Conservation (phyloP, 2,329 filamentous ascomycete species). For the Cordyceps cicadae region DNA sequence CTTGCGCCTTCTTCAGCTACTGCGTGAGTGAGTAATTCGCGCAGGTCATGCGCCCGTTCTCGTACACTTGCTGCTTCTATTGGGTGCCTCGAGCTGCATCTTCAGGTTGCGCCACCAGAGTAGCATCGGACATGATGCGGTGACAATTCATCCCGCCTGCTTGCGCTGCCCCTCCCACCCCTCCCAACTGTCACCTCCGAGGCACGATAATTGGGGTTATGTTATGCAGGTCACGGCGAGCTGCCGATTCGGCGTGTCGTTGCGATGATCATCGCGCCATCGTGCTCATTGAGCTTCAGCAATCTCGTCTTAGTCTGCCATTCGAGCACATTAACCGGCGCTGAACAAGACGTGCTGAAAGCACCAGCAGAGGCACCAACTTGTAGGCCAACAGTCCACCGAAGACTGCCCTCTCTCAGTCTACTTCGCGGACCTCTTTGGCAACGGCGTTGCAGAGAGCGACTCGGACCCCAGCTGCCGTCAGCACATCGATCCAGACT, state of each 20-base stretch:
- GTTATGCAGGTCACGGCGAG: background rate
- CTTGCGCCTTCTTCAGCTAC: background rate
- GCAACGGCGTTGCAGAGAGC: constrained; percentile 65
- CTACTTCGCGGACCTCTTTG: constrained; percentile 39
- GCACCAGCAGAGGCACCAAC: too few species aligned
- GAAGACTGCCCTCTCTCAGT: constrained; percentile 18
- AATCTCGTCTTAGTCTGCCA: too few species aligned
- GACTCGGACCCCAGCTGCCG: constrained; percentile 74
- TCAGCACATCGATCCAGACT: constrained; percentile 92
- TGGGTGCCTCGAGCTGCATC: background rate
- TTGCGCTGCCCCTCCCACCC: background rate
- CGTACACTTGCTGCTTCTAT: background rate
- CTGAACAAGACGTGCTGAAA: too few species aligned
- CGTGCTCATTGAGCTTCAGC: background rate
- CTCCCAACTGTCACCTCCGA: background rate
- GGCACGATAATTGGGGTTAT: background rate
- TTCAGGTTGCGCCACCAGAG: background rate
- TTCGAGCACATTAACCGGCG: too few species aligned
- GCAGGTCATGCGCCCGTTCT: constrained; percentile 5
- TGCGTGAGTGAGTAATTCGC: background rate
- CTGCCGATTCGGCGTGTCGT: background rate
- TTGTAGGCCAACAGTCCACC: too few species aligned
- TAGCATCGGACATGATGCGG: background rate
- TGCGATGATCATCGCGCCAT: background rate
- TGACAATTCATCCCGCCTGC: background rate